phyloP scores from a whole-genome alignment of 768 basidiomycete genomes.

The Boletus huronensis region DNA sequence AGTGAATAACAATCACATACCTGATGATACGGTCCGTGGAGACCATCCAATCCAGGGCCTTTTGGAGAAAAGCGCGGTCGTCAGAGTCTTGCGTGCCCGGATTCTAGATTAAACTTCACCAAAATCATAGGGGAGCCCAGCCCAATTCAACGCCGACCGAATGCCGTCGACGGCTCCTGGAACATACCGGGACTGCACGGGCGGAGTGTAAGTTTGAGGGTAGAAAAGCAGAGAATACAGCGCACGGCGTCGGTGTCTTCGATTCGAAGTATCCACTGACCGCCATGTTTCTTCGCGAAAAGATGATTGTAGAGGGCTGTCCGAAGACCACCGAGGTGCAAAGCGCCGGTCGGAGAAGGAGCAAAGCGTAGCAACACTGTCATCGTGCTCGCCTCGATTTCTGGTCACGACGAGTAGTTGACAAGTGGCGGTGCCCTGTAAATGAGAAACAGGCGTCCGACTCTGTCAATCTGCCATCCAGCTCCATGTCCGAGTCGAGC shows the following conservation, averaged over 20 bases:
- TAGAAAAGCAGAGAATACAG: background rate
- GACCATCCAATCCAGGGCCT: conserved; percentile 79
- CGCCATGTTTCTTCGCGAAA: conserved; percentile 74
- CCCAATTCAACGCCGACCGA: conserved; percentile 77
- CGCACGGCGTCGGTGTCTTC: conserved; percentile 94
- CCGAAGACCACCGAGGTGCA: conserved; percentile 92
- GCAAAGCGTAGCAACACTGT: conserved; percentile 86
- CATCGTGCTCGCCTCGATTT: background rate
- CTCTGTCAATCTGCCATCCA: background rate
- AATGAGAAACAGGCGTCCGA: background rate
- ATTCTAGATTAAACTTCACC: conserved; percentile 45
- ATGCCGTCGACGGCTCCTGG: conserved; percentile 84
- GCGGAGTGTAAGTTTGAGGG: background rate
- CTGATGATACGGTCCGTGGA: conserved; percentile 85
- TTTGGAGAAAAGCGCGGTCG: background rate
- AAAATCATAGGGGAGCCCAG: conserved; percentile 87
- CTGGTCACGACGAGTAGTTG: background rate
- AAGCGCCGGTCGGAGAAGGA: conserved; percentile 91
- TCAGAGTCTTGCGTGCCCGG: conserved; percentile 1
- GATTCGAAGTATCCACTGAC: conserved; percentile 88
- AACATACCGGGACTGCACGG: conserved; percentile 66
- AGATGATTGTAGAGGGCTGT: conserved; percentile 94
- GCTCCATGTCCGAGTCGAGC: background rate
- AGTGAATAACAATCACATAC: conserved; percentile 34
- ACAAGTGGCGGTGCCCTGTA: background rate